Evolutionary conservation across 106 monocot species (phyloP), one percentile per base, ranked within the genome.

Genomic region (Allium sativum): DNA sequence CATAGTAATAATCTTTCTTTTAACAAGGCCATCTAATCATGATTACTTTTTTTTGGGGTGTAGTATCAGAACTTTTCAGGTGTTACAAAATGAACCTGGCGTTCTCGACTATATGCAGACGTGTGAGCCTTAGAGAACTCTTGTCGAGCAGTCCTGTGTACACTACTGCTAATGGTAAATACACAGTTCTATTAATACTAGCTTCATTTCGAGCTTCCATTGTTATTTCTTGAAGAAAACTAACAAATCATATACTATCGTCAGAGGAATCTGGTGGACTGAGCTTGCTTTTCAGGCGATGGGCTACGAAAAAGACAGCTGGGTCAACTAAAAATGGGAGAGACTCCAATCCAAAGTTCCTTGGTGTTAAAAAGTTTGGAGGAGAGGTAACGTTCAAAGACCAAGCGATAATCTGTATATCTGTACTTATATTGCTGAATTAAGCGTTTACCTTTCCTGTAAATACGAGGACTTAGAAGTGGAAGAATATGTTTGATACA

Each of bases 281-380:
- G 54, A 76, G 69, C 66, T 58, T 96, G 73, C 45, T 90, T 12
- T 87, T 96, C 55, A 81, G 70, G 72, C 78, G 96, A 8, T 96
- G 96, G 96, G 96, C 90, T 62, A 90, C 96, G 9, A 96, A 96
- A 71, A 96, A 90, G 64, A 74, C 79, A 55, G 90, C 87, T 44
- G 96, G 96, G 14, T 91, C 87, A 18, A 87, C 90, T 2, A 87
- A 91, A 71, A 96, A 91, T 58, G 96, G 96, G 31, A 31, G 87
- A 3, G 90, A 96, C 54, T 96, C 96, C 8, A 80, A 79, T 12
- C 96, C 96, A 2, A 87, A 96, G 70, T 69, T 72, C 55, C 59
- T 96, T 21, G 96, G 96, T 40, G 90, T 96, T 43, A 96, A 96
- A 67, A 96, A 96, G 63, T 96, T 31, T 65, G 96, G 96, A 13